A percentile compares a stretch with the other conserved stretches of the same genome.
These are phyloP conservation scores for Diaporthe sp. DNA, from an alignment of 2,329 filamentous ascomycete species.

Conservation along the genomic window DNA sequence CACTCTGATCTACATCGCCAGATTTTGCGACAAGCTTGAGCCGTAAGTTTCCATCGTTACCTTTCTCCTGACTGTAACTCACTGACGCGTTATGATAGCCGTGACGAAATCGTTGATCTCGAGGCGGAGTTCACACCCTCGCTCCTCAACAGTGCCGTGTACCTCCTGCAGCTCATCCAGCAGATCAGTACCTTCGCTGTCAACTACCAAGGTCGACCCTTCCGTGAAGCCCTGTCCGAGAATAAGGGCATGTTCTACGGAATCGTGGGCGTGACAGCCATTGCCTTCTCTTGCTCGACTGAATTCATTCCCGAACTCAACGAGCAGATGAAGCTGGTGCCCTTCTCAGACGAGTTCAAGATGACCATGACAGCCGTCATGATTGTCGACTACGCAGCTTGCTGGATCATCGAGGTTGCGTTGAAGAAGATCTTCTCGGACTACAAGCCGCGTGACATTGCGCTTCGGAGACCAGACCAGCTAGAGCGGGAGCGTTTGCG, in stretches of 20 bases:
- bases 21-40: conserved; percentile 87
- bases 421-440: conserved; percentile 92
- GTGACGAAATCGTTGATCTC: conserved; percentile 79
- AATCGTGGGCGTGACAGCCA: conserved; percentile 87
- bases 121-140: conserved; percentile 96
- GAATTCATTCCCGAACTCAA: conserved; percentile 98
- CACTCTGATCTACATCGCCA: conserved; percentile 94
- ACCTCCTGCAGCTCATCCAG: conserved; percentile 97
- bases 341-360: conserved; percentile 92
- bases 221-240: conserved; percentile 95
- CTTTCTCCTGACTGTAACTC: neutral
- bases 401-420: conserved; percentile 88
- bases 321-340: conserved; percentile 90
- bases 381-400: conserved; percentile 88
- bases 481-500: conserved; percentile 80
- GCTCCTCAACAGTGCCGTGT: conserved; percentile 95
- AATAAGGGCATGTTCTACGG: conserved; percentile 99
- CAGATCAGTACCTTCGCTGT: conserved; percentile 99
- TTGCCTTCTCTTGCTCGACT: conserved; percentile 94
- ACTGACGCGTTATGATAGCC: conserved; percentile 55
- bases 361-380: conserved; percentile 85
- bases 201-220: conserved; percentile 98
- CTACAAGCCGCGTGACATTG: conserved; percentile 94
- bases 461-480: conserved; percentile 88
- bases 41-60: conserved; percentile 72